Conservation (phyloP, 768 basidiomycete species). For the Pisolithus tinctorius region DNA sequence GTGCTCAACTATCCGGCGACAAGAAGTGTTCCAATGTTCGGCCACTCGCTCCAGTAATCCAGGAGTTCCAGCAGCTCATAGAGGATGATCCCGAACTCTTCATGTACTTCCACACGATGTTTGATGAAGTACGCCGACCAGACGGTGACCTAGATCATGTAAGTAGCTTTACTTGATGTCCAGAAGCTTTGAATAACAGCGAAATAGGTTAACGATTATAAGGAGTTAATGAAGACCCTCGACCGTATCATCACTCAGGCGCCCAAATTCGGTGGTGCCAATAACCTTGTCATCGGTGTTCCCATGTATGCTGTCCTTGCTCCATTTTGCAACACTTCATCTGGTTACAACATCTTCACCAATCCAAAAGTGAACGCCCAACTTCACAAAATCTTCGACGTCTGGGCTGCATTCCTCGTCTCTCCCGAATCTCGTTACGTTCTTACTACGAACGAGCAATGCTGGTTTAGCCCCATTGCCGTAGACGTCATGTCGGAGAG, state of each 20-base stretch:
- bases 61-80: conserved; percentile 22
- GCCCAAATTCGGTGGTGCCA: neutral
- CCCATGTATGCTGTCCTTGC: neutral
- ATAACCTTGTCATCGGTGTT: neutral
- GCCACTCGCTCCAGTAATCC: conserved; percentile 3
- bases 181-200: neutral
- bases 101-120: conserved; percentile 32
- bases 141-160: neutral
- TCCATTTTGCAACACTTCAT: neutral
- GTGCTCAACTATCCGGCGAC: neutral
- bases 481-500: conserved; percentile 9
- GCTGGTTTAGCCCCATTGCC: conserved; percentile 43
- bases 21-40: neutral
- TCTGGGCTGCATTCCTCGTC: conserved; percentile 43
- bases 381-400: conserved; percentile 43
- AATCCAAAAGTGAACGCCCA: conserved; percentile 38
- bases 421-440: conserved; percentile 35
- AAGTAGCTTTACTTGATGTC: neutral
- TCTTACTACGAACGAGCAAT: conserved; percentile 29
- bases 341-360: conserved; percentile 6
- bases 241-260: conserved; percentile 1
- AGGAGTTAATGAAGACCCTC: neutral
- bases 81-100: conserved; percentile 21
- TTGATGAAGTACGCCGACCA: conserved; percentile 11
- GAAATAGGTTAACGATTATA: conserved; percentile 1